Evolutionary conservation across 2,329 filamentous ascomycete genomes (phyloP).

Genomic region (Venturia pyrina): DNA sequence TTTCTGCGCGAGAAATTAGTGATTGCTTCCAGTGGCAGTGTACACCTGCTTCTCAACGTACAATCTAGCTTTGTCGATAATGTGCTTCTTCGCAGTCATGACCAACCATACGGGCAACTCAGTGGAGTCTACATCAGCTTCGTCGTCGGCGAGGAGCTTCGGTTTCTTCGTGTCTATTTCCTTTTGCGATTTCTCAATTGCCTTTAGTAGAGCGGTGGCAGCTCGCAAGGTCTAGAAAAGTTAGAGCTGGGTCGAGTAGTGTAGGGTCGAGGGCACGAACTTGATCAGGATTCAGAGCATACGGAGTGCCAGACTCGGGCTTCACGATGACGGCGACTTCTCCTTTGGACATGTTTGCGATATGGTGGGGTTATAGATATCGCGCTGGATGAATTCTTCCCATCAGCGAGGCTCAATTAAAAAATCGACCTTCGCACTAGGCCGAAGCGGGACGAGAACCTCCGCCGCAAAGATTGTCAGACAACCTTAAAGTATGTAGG

Average conservation of each 20-base stretch:
- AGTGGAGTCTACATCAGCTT: constrained; percentile 34
- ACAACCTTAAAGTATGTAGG: no score
- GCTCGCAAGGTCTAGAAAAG: constrained; percentile 44
- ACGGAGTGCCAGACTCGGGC: constrained; percentile 26
- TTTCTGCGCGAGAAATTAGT: constrained; percentile 2
- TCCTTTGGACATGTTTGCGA: constrained; percentile 60
- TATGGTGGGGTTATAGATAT: not conserved
- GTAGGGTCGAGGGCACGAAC: not conserved
- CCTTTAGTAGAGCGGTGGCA: constrained; percentile 47
- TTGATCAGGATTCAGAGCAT: constrained; percentile 32
- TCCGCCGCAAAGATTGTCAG: not conserved
- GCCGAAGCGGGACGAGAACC: not conserved
- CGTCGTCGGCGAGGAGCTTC: constrained; percentile 41
- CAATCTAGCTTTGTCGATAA: constrained; percentile 66
- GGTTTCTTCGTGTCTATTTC: constrained; percentile 40
- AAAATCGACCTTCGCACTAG: not conserved
- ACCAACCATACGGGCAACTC: constrained; percentile 50
- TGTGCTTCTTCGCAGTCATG: constrained; percentile 56
- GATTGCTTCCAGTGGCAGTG: not conserved
- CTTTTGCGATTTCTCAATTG: constrained; percentile 42
- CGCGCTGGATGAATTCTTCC: not conserved
- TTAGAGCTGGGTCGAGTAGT: not conserved
- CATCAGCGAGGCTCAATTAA: not conserved
- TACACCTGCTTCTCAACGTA: constrained; percentile 19
- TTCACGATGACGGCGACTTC: constrained; percentile 40